A percentile compares a stretch with the other conserved stretches of the same genome.
Conservation (phyloP, 2,329 filamentous ascomycete species). For the Xenosphaeropsis pyriputrescens region DNA sequence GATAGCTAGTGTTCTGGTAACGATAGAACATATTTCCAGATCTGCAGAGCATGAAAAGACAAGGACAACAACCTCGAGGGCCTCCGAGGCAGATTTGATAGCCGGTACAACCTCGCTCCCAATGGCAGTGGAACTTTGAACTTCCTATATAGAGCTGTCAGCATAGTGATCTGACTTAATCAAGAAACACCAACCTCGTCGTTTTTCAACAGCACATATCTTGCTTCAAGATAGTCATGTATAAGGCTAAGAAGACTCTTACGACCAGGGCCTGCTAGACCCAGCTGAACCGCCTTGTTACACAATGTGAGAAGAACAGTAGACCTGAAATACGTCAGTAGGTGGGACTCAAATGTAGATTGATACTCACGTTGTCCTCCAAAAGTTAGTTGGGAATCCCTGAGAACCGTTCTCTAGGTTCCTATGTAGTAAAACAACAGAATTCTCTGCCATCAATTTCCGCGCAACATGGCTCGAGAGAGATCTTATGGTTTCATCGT, state of each 20-base stretch:
- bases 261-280: constrained; percentile 7
- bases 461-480: constrained; percentile 13
- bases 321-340: constrained; percentile 9
- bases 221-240: constrained; percentile 39
- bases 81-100: constrained; percentile 15
- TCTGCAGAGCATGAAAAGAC: constrained; percentile 51
- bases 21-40: constrained; percentile 48
- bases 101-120: constrained; percentile 37
- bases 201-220: constrained; percentile 32
- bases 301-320: constrained; percentile 13
- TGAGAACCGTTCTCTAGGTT: constrained; percentile 6
- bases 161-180: neutral
- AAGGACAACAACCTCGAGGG: constrained; percentile 46
- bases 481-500: constrained; percentile 17
- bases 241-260: constrained; percentile 21
- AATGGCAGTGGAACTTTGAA: neutral
- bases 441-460: constrained; percentile 13
- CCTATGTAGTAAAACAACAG: constrained; percentile 10
- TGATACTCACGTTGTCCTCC: constrained; percentile 19
- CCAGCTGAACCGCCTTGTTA: constrained; percentile 12
- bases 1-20: constrained; percentile 44
- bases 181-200: constrained; percentile 11
- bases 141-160: neutral
- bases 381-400: constrained; percentile 16
- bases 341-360: too few species aligned